phyloP scores from a whole-genome alignment of 176 grass and related monocot species.

The Aegilops bicornis region DNA sequence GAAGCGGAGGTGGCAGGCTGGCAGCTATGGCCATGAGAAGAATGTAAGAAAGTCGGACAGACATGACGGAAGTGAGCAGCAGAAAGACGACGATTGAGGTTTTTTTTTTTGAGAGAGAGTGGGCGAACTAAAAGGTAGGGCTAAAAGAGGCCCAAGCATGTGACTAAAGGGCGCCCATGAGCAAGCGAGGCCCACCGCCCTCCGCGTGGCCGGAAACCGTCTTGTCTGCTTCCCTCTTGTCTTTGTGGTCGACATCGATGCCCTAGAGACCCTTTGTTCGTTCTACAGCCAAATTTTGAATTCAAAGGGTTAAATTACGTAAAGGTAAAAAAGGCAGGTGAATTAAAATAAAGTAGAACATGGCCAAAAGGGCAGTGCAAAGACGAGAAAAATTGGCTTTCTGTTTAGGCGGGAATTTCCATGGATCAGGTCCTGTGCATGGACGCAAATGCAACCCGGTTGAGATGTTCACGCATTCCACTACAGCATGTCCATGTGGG shows the following conservation, averaged over 20 bases:
- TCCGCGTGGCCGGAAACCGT: conserved; percentile 14
- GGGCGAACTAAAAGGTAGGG: not conserved
- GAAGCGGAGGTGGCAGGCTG: not conserved
- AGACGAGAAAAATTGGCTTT: not conserved
- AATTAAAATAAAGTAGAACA: conserved; percentile 1
- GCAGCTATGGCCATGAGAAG: not conserved
- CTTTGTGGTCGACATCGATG: not conserved
- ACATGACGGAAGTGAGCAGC: not conserved
- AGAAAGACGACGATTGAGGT: not conserved
- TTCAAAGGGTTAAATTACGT: not conserved
- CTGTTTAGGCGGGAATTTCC: conserved; percentile 37
- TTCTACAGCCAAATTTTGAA: not conserved
- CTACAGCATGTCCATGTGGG: not conserved
- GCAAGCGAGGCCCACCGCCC: not conserved
- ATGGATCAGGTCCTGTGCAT: not conserved
- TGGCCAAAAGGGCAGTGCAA: not conserved
- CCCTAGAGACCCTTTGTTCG: conserved; percentile 4
- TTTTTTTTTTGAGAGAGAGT: not conserved
- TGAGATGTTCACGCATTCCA: no score
- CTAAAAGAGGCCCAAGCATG: conserved; percentile 25
- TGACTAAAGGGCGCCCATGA: conserved; percentile 18
- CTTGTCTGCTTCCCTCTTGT: conserved; percentile 23
- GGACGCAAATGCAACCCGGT: no score
- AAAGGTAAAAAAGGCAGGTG: conserved; percentile 1
- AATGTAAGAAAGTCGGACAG: not conserved